Percentiles rank a stretch among this genome's conserved stretches.
These are phyloP conservation scores for Hemerocallis citrina DNA, from an alignment of 106 monocot species.

Conservation along the genomic window DNA sequence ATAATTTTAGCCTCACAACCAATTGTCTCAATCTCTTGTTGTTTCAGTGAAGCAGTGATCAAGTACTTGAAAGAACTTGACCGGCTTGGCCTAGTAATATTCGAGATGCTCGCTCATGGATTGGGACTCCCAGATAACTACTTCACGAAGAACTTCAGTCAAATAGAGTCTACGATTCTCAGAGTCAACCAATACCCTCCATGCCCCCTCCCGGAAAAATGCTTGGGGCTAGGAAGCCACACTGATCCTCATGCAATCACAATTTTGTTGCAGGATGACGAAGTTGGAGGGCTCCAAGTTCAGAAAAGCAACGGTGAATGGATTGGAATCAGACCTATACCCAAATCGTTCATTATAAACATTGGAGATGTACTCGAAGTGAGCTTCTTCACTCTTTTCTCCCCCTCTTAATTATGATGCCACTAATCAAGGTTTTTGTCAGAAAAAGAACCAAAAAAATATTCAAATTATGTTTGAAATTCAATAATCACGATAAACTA, in stretches of 20 bases:
- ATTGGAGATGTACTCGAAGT: slow-evolving; percentile 12
- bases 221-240: slow-evolving; percentile 16
- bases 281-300: slow-evolving; percentile 14
- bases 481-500: neutral
- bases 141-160: slow-evolving; percentile 4
- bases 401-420: too few relatives aligned
- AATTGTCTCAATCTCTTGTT: neutral
- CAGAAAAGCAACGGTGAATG: slow-evolving; percentile 8
- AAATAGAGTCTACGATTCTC: slow-evolving; percentile 4
- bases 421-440: neutral
- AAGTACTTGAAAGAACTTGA: slow-evolving; percentile 8
- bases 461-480: neutral
- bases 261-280: slow-evolving; percentile 12
- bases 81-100: slow-evolving; percentile 1
- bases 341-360: slow-evolving; percentile 11
- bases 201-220: slow-evolving; percentile 14
- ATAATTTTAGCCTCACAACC: too few relatives aligned
- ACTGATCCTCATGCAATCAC: slow-evolving; percentile 9
- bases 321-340: slow-evolving; percentile 8
- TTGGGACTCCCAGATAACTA: slow-evolving; percentile 5
- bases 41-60: slow-evolving; percentile 4
- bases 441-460: neutral
- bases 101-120: slow-evolving; percentile 12
- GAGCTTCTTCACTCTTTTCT: neutral
- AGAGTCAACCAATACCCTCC: slow-evolving; percentile 14